Evolutionary conservation across 2,329 filamentous ascomycete species (phyloP), one percentile per base, ranked within the genome.

Genomic region (Tympanopsis confertula): DNA sequence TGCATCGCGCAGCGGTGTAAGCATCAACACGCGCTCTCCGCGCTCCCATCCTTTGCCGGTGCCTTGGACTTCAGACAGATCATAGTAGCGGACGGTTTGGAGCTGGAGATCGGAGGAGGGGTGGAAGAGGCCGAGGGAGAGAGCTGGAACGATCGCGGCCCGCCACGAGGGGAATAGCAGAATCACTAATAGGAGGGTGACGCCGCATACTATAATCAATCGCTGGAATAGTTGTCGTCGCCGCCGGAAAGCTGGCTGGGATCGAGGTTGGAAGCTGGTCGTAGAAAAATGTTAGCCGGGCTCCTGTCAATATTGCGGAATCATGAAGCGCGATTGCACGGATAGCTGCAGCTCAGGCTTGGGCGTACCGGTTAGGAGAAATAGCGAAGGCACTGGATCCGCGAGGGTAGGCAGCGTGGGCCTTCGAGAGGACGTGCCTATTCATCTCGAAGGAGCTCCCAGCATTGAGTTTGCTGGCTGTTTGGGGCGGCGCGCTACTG

Each of bases 31-130:
- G 45, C 91, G 78, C 63, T 98, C 91, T 57, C 94, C 91, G 42
- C 87, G 74, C 60, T 96, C 89, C 91, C 91, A 98, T 4, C 91
- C 93, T 46, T 84, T 79, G 38, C 85, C 86, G 5, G 87, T 91
- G 35, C 91, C 91, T 55, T 91, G 83, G 4, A 94, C 86, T 55
- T 91, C 86, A 47, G 82, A 82, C 44, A 98, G 69, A 57, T 98
- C 91, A 62, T 96, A 96, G 63, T 98, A 96, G 56, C 89, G 85
- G 42, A 98, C 85, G 1, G 89, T 96, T 57, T 96, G 86, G 41
- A 96, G 76, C 52, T 94, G 38, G 66, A 63, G 17, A 71, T 65
- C 28, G 78, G 77, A 37, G 88, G 63, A 24, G 89, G 69, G 20
- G 82, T 84, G 36, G 93, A 66, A 1, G 83, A 82, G 53, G 64